A percentile compares a stretch with the other conserved stretches of the same genome.
These are phyloP conservation scores for Globisporangium splendens DNA, from an alignment of 352 stramenopile species.

Conservation along the genomic window DNA sequence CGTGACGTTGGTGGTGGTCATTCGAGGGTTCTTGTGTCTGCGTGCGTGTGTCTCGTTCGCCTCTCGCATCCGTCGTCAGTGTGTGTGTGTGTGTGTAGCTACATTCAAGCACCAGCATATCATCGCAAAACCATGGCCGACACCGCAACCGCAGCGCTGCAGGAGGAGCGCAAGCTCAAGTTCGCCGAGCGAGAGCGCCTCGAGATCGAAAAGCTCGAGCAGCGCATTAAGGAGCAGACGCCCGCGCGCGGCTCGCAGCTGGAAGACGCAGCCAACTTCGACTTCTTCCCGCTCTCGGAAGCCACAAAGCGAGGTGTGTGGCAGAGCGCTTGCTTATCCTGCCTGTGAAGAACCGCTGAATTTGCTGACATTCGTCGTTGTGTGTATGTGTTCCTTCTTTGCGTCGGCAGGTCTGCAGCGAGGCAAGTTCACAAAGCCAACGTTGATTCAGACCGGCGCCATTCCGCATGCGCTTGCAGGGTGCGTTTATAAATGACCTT, in stretches of 20 bases:
- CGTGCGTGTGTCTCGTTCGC: too few relatives aligned
- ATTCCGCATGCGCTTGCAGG: conserved; percentile 85
- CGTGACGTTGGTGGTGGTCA: not conserved
- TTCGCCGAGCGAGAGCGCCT: conserved; percentile 68
- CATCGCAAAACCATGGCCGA: not conserved
- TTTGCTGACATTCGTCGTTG: not conserved
- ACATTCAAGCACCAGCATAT: too few relatives aligned
- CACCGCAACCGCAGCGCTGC: conserved; percentile 9
- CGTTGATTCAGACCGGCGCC: conserved; percentile 86
- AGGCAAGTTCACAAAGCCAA: conserved; percentile 85
- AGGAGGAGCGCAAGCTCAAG: conserved; percentile 48
- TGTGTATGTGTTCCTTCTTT: not conserved
- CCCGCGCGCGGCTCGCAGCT: conserved; percentile 79
- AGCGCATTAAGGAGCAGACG: conserved; percentile 63
- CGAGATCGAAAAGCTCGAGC: conserved; percentile 65
- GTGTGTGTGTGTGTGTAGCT: too few relatives aligned
- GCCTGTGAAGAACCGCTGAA: not conserved
- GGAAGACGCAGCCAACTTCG: conserved; percentile 71
- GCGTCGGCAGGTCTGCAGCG: conserved; percentile 31
- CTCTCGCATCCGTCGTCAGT: too few relatives aligned
- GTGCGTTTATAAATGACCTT: not conserved
- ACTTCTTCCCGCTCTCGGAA: conserved; percentile 81
- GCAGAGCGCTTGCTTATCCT: too few relatives aligned
- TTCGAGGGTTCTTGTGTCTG: too few relatives aligned
- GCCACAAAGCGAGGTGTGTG: conserved; percentile 50